These are phyloP conservation scores for Lachnellula suecica DNA, from an alignment of 2,329 filamentous ascomycete genomes.

Conservation along the genomic window DNA sequence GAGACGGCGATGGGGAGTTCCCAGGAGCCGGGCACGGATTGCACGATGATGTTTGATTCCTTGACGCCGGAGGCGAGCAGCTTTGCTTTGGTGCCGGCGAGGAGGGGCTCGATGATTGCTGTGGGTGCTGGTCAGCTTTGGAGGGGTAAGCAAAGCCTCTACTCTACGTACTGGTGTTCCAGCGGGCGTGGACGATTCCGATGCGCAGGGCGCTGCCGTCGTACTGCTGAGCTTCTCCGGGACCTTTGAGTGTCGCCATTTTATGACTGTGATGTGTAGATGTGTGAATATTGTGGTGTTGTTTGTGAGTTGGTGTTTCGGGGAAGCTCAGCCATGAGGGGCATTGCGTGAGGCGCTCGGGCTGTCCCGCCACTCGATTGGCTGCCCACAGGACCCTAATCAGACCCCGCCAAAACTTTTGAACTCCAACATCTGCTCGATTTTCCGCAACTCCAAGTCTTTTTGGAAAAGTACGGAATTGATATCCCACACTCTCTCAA, in stretches of 20 bases:
- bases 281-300: background rate
- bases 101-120: slow-evolving; percentile 80
- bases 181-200: slow-evolving; percentile 93
- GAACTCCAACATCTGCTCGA: no score
- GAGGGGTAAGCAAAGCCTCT: slow-evolving; percentile 8
- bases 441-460: no score
- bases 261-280: slow-evolving; percentile 1
- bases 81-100: slow-evolving; percentile 76
- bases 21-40: slow-evolving; percentile 91
- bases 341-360: no score
- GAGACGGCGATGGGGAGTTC: slow-evolving; percentile 86
- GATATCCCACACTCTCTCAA: background rate
- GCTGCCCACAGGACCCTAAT: no score
- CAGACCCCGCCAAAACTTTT: no score
- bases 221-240: slow-evolving; percentile 58
- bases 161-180: slow-evolving; percentile 67
- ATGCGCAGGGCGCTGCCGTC: slow-evolving; percentile 77
- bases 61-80: slow-evolving; percentile 78
- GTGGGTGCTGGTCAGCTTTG: slow-evolving; percentile 32
- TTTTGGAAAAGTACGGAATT: no score
- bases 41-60: slow-evolving; percentile 82
- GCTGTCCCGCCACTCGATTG: no score
- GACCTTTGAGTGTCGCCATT: slow-evolving; percentile 51
- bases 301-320: no score
- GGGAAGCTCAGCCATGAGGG: no score